phyloP scores from a whole-genome alignment of 2,329 filamentous ascomycete species.

The Xylariales sp. region DNA sequence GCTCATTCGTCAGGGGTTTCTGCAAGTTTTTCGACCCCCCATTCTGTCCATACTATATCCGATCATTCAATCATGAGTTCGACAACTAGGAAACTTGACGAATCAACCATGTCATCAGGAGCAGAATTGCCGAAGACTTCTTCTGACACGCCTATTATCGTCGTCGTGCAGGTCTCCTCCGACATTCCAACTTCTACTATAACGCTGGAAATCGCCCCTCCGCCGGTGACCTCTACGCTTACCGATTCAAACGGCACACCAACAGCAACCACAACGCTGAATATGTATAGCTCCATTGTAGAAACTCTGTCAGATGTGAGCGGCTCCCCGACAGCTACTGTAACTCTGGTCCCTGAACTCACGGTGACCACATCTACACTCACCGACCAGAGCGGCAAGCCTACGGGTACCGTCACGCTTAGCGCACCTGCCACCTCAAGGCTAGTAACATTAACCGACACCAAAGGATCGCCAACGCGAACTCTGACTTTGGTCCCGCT shows the following conservation, averaged over 20 bases:
- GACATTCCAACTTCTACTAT: constrained; percentile 20
- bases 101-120: constrained; percentile 14
- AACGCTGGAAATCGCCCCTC: constrained; percentile 16
- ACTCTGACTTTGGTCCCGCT: constrained; percentile 22
- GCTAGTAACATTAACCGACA: constrained; percentile 17
- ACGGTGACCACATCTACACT: constrained; percentile 17
- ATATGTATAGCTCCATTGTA: constrained; percentile 18
- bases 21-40: constrained; percentile 20
- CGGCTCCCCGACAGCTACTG: constrained; percentile 25
- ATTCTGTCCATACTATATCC: constrained; percentile 15
- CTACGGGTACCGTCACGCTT: constrained; percentile 22
- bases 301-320: constrained; percentile 24
- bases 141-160: constrained; percentile 13
- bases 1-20: constrained; percentile 18
- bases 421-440: constrained; percentile 8
- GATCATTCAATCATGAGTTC: constrained; percentile 14
- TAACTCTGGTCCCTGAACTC: constrained; percentile 10
- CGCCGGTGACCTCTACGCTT: constrained; percentile 21
- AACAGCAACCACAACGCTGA: constrained; percentile 19
- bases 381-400: constrained; percentile 25
- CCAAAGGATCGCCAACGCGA: constrained; percentile 21
- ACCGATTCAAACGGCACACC: constrained; percentile 23
- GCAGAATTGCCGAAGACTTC: constrained; percentile 18
- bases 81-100: constrained; percentile 2
- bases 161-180: constrained; percentile 21